Conservation (phyloP, 495 filamentous ascomycete genomes). For the Hyaloscypha hepaticicola region DNA sequence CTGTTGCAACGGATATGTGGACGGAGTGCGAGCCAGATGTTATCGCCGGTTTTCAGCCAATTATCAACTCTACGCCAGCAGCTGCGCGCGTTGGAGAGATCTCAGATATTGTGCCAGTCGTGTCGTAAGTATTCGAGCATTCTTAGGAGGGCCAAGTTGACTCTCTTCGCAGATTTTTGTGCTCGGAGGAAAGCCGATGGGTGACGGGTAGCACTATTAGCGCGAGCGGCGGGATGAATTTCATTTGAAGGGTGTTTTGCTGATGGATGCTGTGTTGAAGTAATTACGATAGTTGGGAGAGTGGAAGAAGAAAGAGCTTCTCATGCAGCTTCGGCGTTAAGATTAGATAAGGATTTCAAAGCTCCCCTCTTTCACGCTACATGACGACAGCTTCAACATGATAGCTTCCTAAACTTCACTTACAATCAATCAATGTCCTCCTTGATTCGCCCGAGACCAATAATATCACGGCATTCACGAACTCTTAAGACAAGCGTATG, state of each 20-base stretch:
- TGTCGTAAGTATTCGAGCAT: conserved; percentile 34
- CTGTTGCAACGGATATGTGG: conserved; percentile 41
- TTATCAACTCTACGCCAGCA: conserved; percentile 42
- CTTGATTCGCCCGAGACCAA: conserved; percentile 31
- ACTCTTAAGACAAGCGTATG: conserved; percentile 35
- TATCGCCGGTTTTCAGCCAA: conserved; percentile 24
- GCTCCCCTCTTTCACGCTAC: neutral
- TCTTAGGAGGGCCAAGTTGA: conserved; percentile 34
- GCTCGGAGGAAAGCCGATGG: conserved; percentile 25
- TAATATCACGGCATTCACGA: conserved; percentile 32
- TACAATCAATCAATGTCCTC: conserved; percentile 33
- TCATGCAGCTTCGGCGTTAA: conserved; percentile 5
- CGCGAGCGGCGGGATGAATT: conserved; percentile 17
- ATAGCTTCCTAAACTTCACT: neutral
- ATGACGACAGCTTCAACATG: neutral
- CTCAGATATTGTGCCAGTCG: conserved; percentile 21
- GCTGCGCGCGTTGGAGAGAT: conserved; percentile 36
- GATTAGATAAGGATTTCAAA: conserved; percentile 19
- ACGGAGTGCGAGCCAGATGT: conserved; percentile 48
- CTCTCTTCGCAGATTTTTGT: conserved; percentile 14
- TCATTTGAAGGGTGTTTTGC: neutral
- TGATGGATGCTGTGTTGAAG: neutral
- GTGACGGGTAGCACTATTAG: conserved; percentile 20
- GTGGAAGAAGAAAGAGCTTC: neutral
- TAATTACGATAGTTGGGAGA: neutral